These are phyloP conservation scores for Copromyces sp. DNA, from an alignment of 495 filamentous ascomycete genomes.

Conservation along the genomic window DNA sequence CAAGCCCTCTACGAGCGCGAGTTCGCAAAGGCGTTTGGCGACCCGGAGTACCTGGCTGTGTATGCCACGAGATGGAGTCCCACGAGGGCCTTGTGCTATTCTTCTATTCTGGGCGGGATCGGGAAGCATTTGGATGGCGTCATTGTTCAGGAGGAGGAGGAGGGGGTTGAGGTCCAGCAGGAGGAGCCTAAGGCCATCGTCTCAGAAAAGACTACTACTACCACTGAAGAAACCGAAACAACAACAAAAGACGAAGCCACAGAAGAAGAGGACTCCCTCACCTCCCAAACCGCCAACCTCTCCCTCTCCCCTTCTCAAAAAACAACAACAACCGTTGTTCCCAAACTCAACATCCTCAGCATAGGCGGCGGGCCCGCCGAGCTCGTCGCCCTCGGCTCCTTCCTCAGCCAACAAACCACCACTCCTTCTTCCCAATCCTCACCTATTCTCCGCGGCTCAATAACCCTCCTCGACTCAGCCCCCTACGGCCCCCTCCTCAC, in stretches of 20 bases:
- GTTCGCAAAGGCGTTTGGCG: conserved; percentile 69
- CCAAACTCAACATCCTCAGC: conserved; percentile 43
- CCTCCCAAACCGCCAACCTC: neutral
- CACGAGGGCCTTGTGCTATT: conserved; percentile 68
- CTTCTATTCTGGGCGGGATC: conserved; percentile 49
- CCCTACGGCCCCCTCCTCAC: conserved; percentile 57
- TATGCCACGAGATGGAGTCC: conserved; percentile 88
- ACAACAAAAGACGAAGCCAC: neutral
- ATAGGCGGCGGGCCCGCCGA: conserved; percentile 88
- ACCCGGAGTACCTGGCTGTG: conserved; percentile 53
- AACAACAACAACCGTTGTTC: neutral
- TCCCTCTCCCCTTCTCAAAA: neutral
- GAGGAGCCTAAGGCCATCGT: too few species aligned
- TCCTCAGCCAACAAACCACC: conserved; percentile 35
- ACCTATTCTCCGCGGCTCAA: conserved; percentile 13
- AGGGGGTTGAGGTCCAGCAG: conserved; percentile 8
- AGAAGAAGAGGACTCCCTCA: neutral
- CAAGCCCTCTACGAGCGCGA: conserved; percentile 73
- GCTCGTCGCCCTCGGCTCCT: conserved; percentile 61
- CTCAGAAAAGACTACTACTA: conserved; percentile 3
- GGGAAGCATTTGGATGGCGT: conserved; percentile 24
- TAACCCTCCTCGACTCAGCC: conserved; percentile 71
- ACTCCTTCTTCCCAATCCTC: neutral
- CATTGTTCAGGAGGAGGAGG: neutral
- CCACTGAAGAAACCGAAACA: neutral